Evolutionary conservation across 2,329 filamentous ascomycete genomes (phyloP).

Genomic region (Fusarium musae): DNA sequence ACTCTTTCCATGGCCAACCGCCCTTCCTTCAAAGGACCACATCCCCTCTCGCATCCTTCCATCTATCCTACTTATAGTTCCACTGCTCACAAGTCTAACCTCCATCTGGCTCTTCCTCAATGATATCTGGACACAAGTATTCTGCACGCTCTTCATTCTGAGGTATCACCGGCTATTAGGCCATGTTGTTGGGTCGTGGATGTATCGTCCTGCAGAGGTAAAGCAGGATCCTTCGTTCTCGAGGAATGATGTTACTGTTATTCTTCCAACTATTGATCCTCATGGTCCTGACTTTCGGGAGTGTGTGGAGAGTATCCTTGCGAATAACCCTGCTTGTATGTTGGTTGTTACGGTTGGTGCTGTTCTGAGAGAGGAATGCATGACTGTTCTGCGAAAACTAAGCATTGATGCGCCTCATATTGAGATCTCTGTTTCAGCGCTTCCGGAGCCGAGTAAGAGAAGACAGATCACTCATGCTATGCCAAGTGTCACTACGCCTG

Average conservation of each 20-base stretch:
- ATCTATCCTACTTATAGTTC: not conserved
- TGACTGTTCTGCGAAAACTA: conserved; percentile 16
- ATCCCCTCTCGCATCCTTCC: conserved; percentile 4
- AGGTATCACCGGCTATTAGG: conserved; percentile 60
- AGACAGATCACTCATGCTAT: conserved; percentile 58
- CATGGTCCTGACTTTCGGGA: conserved; percentile 52
- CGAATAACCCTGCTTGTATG: conserved; percentile 52
- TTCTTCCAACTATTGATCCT: conserved; percentile 64
- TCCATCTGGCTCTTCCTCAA: conserved; percentile 25
- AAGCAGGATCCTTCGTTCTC: conserved; percentile 46
- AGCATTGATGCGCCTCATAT: conserved; percentile 11
- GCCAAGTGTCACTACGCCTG: conserved; percentile 48
- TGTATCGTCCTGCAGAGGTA: conserved; percentile 51
- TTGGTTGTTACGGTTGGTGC: conserved; percentile 59
- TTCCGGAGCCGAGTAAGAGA: conserved; percentile 58
- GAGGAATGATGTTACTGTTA: conserved; percentile 58
- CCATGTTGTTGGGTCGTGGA: conserved; percentile 54
- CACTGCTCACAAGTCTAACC: not conserved
- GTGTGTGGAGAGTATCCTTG: conserved; percentile 54
- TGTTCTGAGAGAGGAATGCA: conserved; percentile 36
- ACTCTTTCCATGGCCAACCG: not conserved
- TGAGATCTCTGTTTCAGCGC: conserved; percentile 47
- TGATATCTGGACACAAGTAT: conserved; percentile 30
- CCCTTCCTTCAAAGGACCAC: not conserved
- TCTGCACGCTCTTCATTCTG: conserved; percentile 47